Percentiles rank a stretch among this genome's conserved stretches.
Conservation (phyloP, 257 asterid genomes). For the Fraxinus quadrangulata region DNA sequence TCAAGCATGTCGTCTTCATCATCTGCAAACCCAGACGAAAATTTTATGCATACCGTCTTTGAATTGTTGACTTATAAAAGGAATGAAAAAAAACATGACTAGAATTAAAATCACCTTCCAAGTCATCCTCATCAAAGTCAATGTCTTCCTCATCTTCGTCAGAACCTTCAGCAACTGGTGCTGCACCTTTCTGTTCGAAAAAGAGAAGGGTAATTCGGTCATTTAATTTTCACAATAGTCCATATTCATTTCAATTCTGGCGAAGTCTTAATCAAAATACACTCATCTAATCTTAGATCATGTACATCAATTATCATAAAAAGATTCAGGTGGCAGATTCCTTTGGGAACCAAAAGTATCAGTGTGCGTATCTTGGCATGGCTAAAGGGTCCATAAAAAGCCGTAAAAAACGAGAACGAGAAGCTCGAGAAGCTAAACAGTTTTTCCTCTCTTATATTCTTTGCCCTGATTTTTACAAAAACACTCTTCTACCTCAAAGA, state of each 20-base stretch:
- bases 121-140: slow-evolving; percentile 88
- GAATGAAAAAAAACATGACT: not conserved
- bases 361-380: not conserved
- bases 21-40: slow-evolving; percentile 38
- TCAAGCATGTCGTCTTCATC: slow-evolving; percentile 96
- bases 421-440: not conserved
- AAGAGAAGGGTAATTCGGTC: slow-evolving; percentile 14
- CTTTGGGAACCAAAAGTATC: not conserved
- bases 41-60: not conserved
- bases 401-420: not conserved
- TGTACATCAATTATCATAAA: not conserved
- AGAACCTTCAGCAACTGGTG: slow-evolving; percentile 61
- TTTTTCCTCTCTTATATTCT: not conserved
- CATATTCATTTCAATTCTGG: slow-evolving; percentile 1
- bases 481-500: not conserved
- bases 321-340: not conserved
- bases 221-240: not conserved
- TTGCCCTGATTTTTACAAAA: not conserved
- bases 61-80: not conserved
- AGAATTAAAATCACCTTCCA: slow-evolving; percentile 57
- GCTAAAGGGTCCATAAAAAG: not conserved
- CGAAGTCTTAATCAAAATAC: not conserved
- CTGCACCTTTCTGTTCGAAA: slow-evolving; percentile 68
- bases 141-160: slow-evolving; percentile 79
- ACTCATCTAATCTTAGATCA: not conserved